These are phyloP conservation scores for Colletotrichum sojae DNA, from an alignment of 2,329 filamentous ascomycete species.

Conservation along the genomic window DNA sequence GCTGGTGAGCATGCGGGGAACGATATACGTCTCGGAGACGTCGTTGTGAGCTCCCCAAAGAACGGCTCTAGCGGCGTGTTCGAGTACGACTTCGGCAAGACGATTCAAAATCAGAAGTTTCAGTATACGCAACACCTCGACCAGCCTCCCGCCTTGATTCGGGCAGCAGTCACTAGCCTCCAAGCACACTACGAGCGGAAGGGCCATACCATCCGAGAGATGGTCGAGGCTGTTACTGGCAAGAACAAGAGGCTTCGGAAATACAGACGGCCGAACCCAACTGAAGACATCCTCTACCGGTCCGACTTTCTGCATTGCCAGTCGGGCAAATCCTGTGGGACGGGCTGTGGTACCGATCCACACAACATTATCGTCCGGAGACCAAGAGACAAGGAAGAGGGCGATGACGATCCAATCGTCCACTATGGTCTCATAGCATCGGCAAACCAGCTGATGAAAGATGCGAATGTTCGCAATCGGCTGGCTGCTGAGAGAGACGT, in stretches of 20 bases:
- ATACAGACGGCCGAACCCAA: background rate
- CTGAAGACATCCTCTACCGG: background rate
- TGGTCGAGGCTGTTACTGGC: background rate
- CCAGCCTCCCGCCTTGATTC: slow-evolving; percentile 19
- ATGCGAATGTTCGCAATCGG: slow-evolving; percentile 47
- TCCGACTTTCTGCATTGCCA: background rate
- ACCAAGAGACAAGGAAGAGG: background rate
- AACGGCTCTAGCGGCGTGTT: slow-evolving; percentile 11
- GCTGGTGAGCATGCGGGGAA: slow-evolving; percentile 18
- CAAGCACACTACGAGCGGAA: background rate
- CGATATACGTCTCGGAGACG: slow-evolving; percentile 50
- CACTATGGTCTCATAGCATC: slow-evolving; percentile 49
- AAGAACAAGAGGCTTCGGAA: background rate
- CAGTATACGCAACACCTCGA: slow-evolving; percentile 7
- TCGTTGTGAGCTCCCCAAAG: slow-evolving; percentile 10
- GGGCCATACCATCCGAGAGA: background rate
- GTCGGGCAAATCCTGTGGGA: too few relatives aligned
- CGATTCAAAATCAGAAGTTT: slow-evolving; percentile 31
- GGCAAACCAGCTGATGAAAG: slow-evolving; percentile 53
- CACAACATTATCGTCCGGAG: too few relatives aligned
- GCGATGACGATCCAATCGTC: slow-evolving; percentile 11
- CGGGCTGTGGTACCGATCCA: background rate
- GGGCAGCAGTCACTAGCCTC: background rate
- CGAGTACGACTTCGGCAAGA: slow-evolving; percentile 41
- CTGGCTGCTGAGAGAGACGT: slow-evolving; percentile 39